Evolutionary conservation across 192 early-diverging fungal genomes (phyloP).

Genomic region (Dispira parvispora): DNA sequence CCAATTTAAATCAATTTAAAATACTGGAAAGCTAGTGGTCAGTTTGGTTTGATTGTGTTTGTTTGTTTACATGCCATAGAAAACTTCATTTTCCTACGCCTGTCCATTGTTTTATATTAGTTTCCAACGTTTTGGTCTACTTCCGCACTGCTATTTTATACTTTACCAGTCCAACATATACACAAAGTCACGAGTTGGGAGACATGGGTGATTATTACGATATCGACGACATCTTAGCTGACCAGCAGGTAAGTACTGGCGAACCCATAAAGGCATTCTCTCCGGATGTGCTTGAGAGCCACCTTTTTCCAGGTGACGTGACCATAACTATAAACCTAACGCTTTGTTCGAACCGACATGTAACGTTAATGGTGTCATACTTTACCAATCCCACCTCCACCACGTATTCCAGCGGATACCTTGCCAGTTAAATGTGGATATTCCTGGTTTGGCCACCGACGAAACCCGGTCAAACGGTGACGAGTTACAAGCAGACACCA

Average conservation of each 20-base stretch:
- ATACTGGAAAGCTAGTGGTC: too few relatives aligned
- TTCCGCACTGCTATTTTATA: too few relatives aligned
- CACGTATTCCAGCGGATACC: constrained; percentile 5
- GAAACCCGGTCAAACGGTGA: not conserved
- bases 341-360: not conserved
- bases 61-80: too few relatives aligned
- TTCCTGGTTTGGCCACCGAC: not conserved
- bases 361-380: not conserved
- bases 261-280: not conserved
- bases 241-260: constrained; percentile 24
- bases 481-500: constrained; percentile 16
- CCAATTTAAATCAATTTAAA: too few relatives aligned
- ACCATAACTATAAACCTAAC: not conserved
- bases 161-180: too few relatives aligned
- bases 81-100: too few relatives aligned
- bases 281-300: not conserved
- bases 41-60: too few relatives aligned
- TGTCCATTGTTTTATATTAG: too few relatives aligned
- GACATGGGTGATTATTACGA: constrained; percentile 33
- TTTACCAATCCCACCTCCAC: not conserved
- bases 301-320: not conserved
- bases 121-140: too few relatives aligned
- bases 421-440: not conserved
- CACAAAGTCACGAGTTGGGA: too few relatives aligned
- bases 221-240: constrained; percentile 36